A percentile compares a stretch with the other conserved stretches of the same genome.
These are phyloP conservation scores for Phytophthora pini DNA, from an alignment of 352 stramenopile species.

Conservation along the genomic window DNA sequence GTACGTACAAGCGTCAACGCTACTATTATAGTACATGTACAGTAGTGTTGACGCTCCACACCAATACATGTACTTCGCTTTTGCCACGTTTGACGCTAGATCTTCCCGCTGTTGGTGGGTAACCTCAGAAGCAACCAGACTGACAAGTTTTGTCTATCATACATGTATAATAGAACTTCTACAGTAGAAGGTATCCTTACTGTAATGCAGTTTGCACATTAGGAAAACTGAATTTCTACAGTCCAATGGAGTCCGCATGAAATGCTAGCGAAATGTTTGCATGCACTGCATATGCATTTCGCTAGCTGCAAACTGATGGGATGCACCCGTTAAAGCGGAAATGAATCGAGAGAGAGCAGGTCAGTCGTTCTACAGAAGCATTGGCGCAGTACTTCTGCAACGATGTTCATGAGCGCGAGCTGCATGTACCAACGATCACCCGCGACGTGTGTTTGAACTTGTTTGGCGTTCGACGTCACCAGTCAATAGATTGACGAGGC, in stretches of 20 bases:
- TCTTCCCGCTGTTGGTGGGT: neutral
- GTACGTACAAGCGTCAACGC: too few relatives aligned
- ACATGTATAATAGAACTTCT: too few relatives aligned
- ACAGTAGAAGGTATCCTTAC: too few relatives aligned
- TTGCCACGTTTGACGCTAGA: neutral
- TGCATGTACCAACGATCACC: neutral
- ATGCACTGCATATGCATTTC: neutral
- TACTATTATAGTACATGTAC: too few relatives aligned
- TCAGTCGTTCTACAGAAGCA: conserved; percentile 2
- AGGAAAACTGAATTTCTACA: too few relatives aligned
- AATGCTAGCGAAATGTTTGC: neutral
- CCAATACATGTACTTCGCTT: too few relatives aligned
- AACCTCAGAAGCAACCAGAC: too few relatives aligned
- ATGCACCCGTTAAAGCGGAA: neutral
- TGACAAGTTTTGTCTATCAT: too few relatives aligned
- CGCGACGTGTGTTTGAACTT: conserved; percentile 6
- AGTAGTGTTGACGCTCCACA: too few relatives aligned
- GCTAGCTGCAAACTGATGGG: conserved; percentile 6
- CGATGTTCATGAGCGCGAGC: too few relatives aligned
- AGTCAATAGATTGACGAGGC: too few relatives aligned
- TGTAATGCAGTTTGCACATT: neutral
- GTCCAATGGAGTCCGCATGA: neutral
- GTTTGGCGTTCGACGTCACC: too few relatives aligned
- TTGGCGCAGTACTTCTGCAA: neutral
- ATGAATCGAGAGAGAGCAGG: conserved; percentile 4